Conservation (phyloP, 257 asterid species). For the Prunella vulgaris region DNA sequence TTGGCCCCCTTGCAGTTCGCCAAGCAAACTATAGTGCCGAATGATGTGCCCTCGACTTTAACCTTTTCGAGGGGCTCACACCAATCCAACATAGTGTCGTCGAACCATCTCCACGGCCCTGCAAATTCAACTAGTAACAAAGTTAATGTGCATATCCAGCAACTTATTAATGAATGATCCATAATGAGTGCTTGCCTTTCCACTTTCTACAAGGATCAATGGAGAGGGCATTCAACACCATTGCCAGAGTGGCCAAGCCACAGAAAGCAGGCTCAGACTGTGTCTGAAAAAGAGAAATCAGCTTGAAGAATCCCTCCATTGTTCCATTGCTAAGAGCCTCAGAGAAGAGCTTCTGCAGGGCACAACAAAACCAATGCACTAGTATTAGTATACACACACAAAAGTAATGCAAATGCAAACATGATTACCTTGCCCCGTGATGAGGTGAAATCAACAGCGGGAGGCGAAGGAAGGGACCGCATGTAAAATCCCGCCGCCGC, state of each 20-base stretch:
- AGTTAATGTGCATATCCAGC: too few relatives aligned
- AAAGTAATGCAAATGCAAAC: too few relatives aligned
- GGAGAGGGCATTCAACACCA: slow-evolving; percentile 79
- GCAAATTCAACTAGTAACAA: background rate
- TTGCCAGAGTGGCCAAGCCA: slow-evolving; percentile 71
- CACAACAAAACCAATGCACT: background rate
- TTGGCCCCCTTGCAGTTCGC: slow-evolving; percentile 77
- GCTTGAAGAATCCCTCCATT: slow-evolving; percentile 67
- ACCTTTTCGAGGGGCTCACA: slow-evolving; percentile 67
- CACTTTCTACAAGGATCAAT: slow-evolving; percentile 74
- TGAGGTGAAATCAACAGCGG: slow-evolving; percentile 64
- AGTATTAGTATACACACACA: too few relatives aligned
- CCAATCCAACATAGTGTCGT: slow-evolving; percentile 72
- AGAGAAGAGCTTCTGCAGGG: slow-evolving; percentile 42
- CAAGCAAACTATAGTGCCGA: slow-evolving; percentile 64
- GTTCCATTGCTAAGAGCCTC: slow-evolving; percentile 57
- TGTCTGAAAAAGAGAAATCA: slow-evolving; percentile 67
- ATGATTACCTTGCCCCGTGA: slow-evolving; percentile 67
- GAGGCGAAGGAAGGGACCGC: slow-evolving; percentile 69
- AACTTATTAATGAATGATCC: too few relatives aligned
- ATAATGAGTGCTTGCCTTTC: too few relatives aligned
- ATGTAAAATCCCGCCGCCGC: slow-evolving; percentile 43
- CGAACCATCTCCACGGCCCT: slow-evolving; percentile 94
- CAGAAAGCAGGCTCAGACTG: slow-evolving; percentile 80
- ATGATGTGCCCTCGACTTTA: slow-evolving; percentile 56